phyloP scores from a whole-genome alignment of 78 protist species.

The Dictyostelium purpureum region DNA sequence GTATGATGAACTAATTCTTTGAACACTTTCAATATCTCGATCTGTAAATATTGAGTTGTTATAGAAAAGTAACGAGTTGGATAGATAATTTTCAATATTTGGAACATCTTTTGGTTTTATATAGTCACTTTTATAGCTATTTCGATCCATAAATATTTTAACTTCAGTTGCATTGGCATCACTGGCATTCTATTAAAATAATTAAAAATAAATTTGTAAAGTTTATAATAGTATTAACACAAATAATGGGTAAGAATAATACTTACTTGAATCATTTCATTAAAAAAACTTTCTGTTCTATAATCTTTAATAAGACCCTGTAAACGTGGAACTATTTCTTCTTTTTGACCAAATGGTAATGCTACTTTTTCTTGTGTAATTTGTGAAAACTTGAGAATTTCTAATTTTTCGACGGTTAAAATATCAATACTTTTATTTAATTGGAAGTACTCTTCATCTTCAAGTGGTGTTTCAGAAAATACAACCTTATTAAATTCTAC shows the following conservation, averaged over 20 bases:
- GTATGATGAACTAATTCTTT: not conserved
- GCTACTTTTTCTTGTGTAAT: not conserved
- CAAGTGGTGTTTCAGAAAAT: not conserved
- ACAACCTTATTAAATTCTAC: not conserved
- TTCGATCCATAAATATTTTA: constrained; percentile 33
- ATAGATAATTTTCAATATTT: not conserved
- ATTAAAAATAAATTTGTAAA: not conserved
- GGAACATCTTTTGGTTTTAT: too few relatives aligned
- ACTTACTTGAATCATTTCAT: constrained; percentile 76
- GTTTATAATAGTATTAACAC: not conserved
- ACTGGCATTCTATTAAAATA: constrained; percentile 83
- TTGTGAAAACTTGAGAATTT: not conserved
- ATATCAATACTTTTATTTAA: not conserved
- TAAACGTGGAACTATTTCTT: not conserved
- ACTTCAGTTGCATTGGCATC: constrained; percentile 82
- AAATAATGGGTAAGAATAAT: too few relatives aligned
- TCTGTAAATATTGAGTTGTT: constrained; percentile 29
- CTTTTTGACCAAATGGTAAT: constrained; percentile 18
- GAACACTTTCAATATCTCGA: constrained; percentile 25
- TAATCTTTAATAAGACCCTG: constrained; percentile 4
- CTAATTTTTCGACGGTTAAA: not conserved
- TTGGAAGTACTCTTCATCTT: not conserved
- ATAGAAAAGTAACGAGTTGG: not conserved
- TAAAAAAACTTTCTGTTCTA: not conserved
- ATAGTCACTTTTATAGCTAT: too few relatives aligned